Base-by-base conservation (phyloP, 164 flowering plant species). In the Magnolia sinica region DNA sequence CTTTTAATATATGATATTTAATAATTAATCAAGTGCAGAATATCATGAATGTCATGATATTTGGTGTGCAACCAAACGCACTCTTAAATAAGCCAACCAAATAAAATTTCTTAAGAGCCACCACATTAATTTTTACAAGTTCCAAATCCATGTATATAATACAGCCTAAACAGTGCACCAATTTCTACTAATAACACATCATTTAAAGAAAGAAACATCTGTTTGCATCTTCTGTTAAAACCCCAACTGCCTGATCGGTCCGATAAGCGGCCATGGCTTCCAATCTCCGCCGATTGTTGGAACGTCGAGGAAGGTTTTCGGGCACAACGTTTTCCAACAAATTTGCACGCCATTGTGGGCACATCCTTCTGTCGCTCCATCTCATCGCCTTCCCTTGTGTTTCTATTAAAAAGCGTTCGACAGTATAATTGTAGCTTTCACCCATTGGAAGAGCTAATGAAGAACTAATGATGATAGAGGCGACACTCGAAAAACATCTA, bases 341-440 rank as follows among this genome's bases (percentile, higher is more conserved):
- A 73, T 73, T 73, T 5, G 76, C 23, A 19, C 49, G 49, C 76
- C 76, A 73, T 68, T 73, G 76, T 4, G 69, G 76, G 67, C 76
- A 73, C 14, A n/a, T 63, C 76, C 76, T 73, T 37, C 29, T 11
- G 13, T 73, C 76, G 14, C 76, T 73, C 76, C 76, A 73, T 73
- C 68, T 73, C 24, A 37, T 19, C 2, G 19, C 67, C 27, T 49
- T 61, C 13, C 51, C 55, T 63, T 59, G 50, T 6, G 14, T n/a
- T 45, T 10, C 76, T 45, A 18, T 45, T n/a, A n/a, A 11, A 68
- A 16, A 16, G 16, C 4, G 23, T 19, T 52, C 67, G 66, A 23
- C 1, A 4, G 14, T 7, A 66, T 23, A 23, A 13, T 52, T 29
- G 31, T 19, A 10, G 64, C 49, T 16, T 55, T 73, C 74, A 1